These are phyloP conservation scores for Ganoderma resinaceum DNA, from an alignment of 1,284 basidiomycete species.

Conservation along the genomic window DNA sequence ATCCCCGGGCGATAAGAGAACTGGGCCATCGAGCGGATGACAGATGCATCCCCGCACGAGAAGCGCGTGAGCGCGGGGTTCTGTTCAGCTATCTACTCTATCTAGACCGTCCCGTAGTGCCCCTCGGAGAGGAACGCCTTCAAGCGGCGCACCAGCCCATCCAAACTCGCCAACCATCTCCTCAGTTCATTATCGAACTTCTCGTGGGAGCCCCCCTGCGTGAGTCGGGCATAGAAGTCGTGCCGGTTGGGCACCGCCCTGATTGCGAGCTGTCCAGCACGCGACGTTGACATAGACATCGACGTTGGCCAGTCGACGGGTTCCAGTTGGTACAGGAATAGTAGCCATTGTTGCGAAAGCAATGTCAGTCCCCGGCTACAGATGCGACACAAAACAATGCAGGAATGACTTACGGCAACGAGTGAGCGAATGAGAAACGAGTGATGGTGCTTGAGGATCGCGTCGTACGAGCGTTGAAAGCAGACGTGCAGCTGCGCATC, in stretches of 20 bases:
- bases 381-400: background rate
- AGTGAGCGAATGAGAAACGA: conserved; percentile 85
- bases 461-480: conserved; percentile 90
- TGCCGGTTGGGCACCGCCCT: conserved; percentile 89
- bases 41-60: conserved; percentile 8
- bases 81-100: conserved; percentile 27
- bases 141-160: conserved; percentile 72
- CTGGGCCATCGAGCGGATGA: background rate
- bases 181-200: conserved; percentile 79
- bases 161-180: conserved; percentile 84
- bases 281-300: background rate
- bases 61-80: conserved; percentile 1
- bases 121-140: conserved; percentile 72
- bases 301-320: background rate
- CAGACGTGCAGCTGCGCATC: conserved; percentile 79
- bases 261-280: conserved; percentile 79
- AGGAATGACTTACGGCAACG: conserved; percentile 70
- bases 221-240: conserved; percentile 87
- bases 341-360: background rate
- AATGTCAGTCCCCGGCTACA: background rate
- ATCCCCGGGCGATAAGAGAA: conserved; percentile 24
- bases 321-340: background rate
- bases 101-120: conserved; percentile 64
- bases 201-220: conserved; percentile 81
- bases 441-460: conserved; percentile 85